Percentiles rank a stretch among this genome's conserved stretches.
phyloP scores from a whole-genome alignment of 495 filamentous ascomycete genomes.

The Aspergillus asperescens region DNA sequence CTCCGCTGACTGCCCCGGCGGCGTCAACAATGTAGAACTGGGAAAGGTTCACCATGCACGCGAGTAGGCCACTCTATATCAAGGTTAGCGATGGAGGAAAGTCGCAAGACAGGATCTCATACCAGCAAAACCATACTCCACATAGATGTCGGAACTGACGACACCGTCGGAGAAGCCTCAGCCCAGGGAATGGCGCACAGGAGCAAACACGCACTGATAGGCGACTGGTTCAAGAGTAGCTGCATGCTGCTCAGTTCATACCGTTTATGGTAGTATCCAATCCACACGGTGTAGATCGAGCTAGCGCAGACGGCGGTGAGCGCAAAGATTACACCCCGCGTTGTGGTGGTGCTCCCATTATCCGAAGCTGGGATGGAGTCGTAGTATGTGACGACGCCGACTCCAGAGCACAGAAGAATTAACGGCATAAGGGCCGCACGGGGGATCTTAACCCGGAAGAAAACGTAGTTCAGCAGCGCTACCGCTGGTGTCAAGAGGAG shows the following conservation, averaged over 20 bases:
- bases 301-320: slow-evolving; percentile 59
- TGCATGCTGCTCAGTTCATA: slow-evolving; percentile 66
- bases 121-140: slow-evolving; percentile 37
- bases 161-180: slow-evolving; percentile 55
- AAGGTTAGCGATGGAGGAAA: not conserved
- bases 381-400: slow-evolving; percentile 66
- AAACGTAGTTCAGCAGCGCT: slow-evolving; percentile 59
- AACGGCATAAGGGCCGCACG: slow-evolving; percentile 40
- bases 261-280: slow-evolving; percentile 61
- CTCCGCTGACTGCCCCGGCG: slow-evolving; percentile 64
- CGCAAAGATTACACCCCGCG: slow-evolving; percentile 58
- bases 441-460: slow-evolving; percentile 58
- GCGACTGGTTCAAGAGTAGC: slow-evolving; percentile 66
- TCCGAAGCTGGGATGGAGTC: slow-evolving; percentile 50
- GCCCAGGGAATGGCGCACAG: slow-evolving; percentile 61
- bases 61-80: slow-evolving; percentile 47
- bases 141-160: slow-evolving; percentile 35
- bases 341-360: slow-evolving; percentile 46
- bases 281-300: slow-evolving; percentile 65
- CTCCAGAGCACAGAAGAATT: slow-evolving; percentile 60
- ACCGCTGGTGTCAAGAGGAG: slow-evolving; percentile 67
- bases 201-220: slow-evolving; percentile 56
- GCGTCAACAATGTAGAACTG: slow-evolving; percentile 72
- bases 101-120: not conserved
- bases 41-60: slow-evolving; percentile 64